Percentiles rank a stretch among this genome's conserved stretches.
phyloP scores from a whole-genome alignment of 2,329 filamentous ascomycete species.

The Westerdykella aurantiaca region DNA sequence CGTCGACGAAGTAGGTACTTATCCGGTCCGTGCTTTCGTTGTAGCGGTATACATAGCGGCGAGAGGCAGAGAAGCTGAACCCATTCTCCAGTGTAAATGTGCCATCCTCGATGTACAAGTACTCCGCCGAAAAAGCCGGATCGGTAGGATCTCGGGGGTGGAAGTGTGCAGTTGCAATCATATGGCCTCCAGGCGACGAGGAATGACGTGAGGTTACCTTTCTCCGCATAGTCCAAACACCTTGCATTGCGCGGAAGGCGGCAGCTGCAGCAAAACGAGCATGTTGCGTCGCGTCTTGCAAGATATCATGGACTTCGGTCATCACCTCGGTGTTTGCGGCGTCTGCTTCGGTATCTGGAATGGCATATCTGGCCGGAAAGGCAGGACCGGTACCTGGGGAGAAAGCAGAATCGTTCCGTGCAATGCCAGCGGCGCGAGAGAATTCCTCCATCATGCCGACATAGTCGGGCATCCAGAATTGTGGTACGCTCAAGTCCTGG shows the following conservation, averaged over 20 bases:
- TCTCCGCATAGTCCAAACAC: conserved; percentile 60
- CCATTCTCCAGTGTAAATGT: conserved; percentile 55
- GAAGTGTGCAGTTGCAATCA: conserved; percentile 61
- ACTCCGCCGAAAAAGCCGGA: conserved; percentile 46
- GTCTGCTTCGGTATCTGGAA: conserved; percentile 21
- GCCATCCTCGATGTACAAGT: conserved; percentile 62
- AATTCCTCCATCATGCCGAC: conserved; percentile 69
- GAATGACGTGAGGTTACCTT: conserved; percentile 51
- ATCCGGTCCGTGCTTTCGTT: conserved; percentile 54
- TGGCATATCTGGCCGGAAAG: conserved; percentile 31
- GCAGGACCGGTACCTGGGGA: conserved; percentile 46
- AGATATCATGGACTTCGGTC: conserved; percentile 40
- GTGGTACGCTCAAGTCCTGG: conserved; percentile 42
- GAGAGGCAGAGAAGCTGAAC: conserved; percentile 54
- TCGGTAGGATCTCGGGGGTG: conserved; percentile 55
- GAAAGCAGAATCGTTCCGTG: conserved; percentile 36
- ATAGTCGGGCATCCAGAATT: conserved; percentile 83
- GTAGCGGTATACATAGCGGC: conserved; percentile 70
- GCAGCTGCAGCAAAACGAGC: conserved; percentile 57
- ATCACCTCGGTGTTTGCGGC: conserved; percentile 43
- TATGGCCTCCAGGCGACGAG: conserved; percentile 58
- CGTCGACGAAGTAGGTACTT: conserved; percentile 68
- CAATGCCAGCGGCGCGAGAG: conserved; percentile 52
- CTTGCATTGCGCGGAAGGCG: conserved; percentile 65
- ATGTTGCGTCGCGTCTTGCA: conserved; percentile 40